phyloP scores from a whole-genome alignment of 805 yeast species.

The Novakomyces olei region DNA sequence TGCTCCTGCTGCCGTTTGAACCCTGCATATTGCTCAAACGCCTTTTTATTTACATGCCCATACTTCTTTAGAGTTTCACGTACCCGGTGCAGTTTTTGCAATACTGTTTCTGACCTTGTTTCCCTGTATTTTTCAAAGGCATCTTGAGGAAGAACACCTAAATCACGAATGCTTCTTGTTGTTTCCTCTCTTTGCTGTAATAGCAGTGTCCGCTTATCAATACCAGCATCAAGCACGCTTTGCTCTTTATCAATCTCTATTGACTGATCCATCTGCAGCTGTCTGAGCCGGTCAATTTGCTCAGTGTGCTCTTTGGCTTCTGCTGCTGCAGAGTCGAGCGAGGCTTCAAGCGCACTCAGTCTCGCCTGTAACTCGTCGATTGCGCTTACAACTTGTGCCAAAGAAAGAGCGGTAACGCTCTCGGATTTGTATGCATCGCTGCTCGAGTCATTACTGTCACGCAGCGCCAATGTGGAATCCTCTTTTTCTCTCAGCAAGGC shows the following conservation, averaged over 20 bases:
- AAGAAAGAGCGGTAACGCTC: too few relatives aligned
- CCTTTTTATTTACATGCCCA: conserved; percentile 70
- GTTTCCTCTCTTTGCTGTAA: conserved; percentile 45
- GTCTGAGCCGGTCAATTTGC: conserved; percentile 32
- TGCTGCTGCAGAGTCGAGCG: conserved; percentile 7
- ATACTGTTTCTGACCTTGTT: conserved; percentile 29
- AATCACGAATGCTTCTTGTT: conserved; percentile 47
- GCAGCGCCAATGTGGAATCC: too few relatives aligned
- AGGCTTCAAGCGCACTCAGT: conserved; percentile 13
- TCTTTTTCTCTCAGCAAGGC: too few relatives aligned
- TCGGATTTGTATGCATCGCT: too few relatives aligned
- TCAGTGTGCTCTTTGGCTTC: conserved; percentile 18
- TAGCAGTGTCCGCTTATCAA: conserved; percentile 40
- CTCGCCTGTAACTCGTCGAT: too few relatives aligned
- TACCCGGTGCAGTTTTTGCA: conserved; percentile 30
- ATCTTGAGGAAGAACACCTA: conserved; percentile 80
- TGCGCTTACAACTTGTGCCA: too few relatives aligned
- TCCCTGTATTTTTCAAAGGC: conserved; percentile 34
- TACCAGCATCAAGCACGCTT: conserved; percentile 38
- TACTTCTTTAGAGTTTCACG: conserved; percentile 38
- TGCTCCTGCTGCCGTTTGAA: conserved; percentile 55
- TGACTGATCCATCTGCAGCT: conserved; percentile 31
- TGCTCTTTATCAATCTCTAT: conserved; percentile 38
- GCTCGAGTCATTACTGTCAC: too few relatives aligned
- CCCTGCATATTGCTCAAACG: conserved; percentile 57